Percentiles rank a stretch among this genome's conserved stretches.
Evolutionary conservation across 257 asterid species (phyloP).

Genomic region (Ophiorrhiza pumila): DNA sequence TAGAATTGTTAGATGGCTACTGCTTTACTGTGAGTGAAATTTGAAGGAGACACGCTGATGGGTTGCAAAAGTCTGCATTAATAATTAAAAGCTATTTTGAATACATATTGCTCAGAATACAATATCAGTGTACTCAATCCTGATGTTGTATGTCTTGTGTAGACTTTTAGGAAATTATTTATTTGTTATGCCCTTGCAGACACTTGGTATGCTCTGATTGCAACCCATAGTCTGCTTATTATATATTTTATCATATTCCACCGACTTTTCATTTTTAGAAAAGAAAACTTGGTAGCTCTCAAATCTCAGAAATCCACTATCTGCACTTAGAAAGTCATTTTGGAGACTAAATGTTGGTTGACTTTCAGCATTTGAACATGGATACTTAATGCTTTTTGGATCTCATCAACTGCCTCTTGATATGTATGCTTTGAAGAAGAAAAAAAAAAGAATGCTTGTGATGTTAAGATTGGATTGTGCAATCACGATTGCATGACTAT

Average conservation of each 20-base stretch:
- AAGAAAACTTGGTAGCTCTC: background rate
- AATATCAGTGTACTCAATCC: background rate
- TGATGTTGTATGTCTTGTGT: background rate
- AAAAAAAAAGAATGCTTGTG: background rate
- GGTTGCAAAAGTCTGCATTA: background rate
- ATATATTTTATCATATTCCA: background rate
- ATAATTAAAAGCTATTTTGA: background rate
- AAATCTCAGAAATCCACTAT: constrained; percentile 1
- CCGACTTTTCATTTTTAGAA: background rate
- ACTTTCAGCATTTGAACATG: background rate
- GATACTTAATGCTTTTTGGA: background rate
- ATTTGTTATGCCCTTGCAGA: background rate
- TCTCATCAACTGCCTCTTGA: background rate
- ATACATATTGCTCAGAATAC: background rate
- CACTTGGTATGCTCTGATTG: background rate
- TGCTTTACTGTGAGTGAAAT: background rate
- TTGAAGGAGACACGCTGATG: background rate
- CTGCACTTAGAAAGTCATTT: background rate
- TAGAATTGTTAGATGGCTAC: background rate
- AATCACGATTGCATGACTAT: background rate
- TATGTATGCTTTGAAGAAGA: background rate
- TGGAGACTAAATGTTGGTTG: background rate
- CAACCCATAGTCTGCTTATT: background rate
- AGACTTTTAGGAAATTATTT: background rate
- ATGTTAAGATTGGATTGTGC: background rate